These are phyloP conservation scores for Alternaria infectoria DNA, from an alignment of 2,329 filamentous ascomycete genomes.

Conservation along the genomic window DNA sequence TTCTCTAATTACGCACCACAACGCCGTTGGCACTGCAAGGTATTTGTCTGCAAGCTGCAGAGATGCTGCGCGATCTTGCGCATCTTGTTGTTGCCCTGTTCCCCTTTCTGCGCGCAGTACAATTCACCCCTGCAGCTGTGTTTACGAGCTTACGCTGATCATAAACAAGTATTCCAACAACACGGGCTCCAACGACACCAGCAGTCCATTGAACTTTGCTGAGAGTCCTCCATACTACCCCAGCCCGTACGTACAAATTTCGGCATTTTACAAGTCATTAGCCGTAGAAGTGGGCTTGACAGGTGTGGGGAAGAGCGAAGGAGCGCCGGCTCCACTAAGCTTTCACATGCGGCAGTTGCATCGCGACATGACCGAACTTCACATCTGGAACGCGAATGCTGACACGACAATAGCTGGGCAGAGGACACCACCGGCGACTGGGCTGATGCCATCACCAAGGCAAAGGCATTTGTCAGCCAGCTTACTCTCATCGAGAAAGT, in stretches of 20 bases:
- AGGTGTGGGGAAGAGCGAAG: neutral
- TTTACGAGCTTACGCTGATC: constrained; percentile 35
- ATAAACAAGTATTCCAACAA: constrained; percentile 40
- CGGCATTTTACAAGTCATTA: neutral
- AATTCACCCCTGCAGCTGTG: constrained; percentile 20
- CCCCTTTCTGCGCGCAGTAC: constrained; percentile 39
- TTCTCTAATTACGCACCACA: constrained; percentile 13
- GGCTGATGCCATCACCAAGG: constrained; percentile 77
- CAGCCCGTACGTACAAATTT: constrained; percentile 61
- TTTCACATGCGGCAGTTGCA: neutral
- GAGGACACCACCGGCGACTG: constrained; percentile 72
- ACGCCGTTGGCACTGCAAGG: constrained; percentile 15
- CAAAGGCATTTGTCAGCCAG: constrained; percentile 79
- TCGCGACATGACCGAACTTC: neutral
- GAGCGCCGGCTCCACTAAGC: neutral
- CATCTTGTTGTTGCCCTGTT: constrained; percentile 36
- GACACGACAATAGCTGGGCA: constrained; percentile 64
- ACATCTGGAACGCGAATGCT: neutral
- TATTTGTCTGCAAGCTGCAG: constrained; percentile 26
- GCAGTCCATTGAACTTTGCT: constrained; percentile 35
- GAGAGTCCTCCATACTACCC: constrained; percentile 75
- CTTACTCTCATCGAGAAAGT: constrained; percentile 89
- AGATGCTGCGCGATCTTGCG: constrained; percentile 30
- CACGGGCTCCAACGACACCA: constrained; percentile 25
- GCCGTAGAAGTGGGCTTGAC: neutral